These are phyloP conservation scores for Cladosporium sp. DNA, from an alignment of 2,329 filamentous ascomycete species.

Conservation along the genomic window DNA sequence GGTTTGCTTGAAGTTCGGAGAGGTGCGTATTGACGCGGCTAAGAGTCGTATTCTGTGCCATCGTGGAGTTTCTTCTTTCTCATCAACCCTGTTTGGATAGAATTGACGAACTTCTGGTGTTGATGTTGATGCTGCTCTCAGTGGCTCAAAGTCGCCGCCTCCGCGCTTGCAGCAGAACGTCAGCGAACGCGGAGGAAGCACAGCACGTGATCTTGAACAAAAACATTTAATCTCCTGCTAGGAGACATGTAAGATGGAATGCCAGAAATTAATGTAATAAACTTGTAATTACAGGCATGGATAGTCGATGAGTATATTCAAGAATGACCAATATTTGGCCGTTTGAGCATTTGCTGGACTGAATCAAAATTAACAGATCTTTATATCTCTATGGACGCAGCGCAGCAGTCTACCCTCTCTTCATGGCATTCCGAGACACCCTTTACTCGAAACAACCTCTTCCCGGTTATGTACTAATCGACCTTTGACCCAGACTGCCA, in stretches of 20 bases:
- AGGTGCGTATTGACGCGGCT: constrained; percentile 44
- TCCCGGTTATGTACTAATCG: constrained; percentile 67
- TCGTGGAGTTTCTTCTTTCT: not conserved
- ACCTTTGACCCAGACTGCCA: constrained; percentile 85
- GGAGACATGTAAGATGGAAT: not conserved
- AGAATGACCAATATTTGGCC: not conserved
- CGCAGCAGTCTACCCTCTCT: not conserved
- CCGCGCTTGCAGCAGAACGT: constrained; percentile 1
- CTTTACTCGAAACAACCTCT: constrained; percentile 18
- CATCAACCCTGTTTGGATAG: not conserved
- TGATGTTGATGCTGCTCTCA: not conserved
- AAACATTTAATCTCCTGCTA: not conserved
- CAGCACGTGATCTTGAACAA: not conserved
- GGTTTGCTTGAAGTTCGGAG: constrained; percentile 45
- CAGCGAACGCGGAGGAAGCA: not conserved
- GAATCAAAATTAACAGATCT: not conserved
- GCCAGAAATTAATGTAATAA: not conserved
- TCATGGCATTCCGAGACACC: not conserved
- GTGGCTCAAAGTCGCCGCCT: not conserved
- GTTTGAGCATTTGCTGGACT: not conserved
- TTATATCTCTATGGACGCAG: not conserved
- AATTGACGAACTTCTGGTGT: not conserved
- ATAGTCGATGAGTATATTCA: not conserved
- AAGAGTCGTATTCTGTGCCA: constrained; percentile 1
- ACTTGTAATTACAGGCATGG: not conserved